Base-by-base conservation (phyloP, 768 basidiomycete species). In the Rhodotorula kratochvilovae region DNA sequence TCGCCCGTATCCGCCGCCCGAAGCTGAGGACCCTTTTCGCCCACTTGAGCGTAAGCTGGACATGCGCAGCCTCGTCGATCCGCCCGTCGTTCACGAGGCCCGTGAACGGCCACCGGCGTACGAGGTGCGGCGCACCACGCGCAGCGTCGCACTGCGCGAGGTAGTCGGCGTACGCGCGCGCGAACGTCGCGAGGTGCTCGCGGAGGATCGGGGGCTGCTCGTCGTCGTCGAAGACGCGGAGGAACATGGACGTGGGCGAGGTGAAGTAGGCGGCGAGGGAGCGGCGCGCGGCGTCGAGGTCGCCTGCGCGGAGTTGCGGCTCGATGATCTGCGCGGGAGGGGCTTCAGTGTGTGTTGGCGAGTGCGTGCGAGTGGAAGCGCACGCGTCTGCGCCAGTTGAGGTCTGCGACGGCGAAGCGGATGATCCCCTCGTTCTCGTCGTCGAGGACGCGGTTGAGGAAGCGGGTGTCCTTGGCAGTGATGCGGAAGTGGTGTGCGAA, bases 311-410 rank as follows among this genome's bases (percentile, higher is more conserved):
- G 3, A 50, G 48, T 25, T 27, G 48, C 33, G 36, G 13, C 31
- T 65, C 65, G 46, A 66, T 16, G 36, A 27, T 35, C 65, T 62
- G 45, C 31, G 33, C 1, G 31, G 2, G 25, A 12, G 51, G 27
- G 21, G 35, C 53, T 13, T 25, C 19, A 48, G 21, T 48, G 2
- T 8, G 1, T 23, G 19, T 7, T 25, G 19, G 46, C 5, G 23
- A 21, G 8, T 48, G 46, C 23, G 27, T 5, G 48, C 23, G 23
- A 27, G 3, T 43, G 4, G n/a, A 31, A 10, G n/a, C 70, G 56
- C 33, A 71, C 70, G 15, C 43, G 25, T 27, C 70, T 43, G n/a
- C 70, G 58, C 70, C 70, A 71, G 42, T 33, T 39, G 8, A 54
- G 21, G 46, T 72, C 67, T 23, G 68, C 15, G 16, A 21, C 25